Percentiles rank a stretch among this genome's conserved stretches.
Evolutionary conservation across 2,329 filamentous ascomycete genomes (phyloP).

Genomic region (Alternaria brassicae): DNA sequence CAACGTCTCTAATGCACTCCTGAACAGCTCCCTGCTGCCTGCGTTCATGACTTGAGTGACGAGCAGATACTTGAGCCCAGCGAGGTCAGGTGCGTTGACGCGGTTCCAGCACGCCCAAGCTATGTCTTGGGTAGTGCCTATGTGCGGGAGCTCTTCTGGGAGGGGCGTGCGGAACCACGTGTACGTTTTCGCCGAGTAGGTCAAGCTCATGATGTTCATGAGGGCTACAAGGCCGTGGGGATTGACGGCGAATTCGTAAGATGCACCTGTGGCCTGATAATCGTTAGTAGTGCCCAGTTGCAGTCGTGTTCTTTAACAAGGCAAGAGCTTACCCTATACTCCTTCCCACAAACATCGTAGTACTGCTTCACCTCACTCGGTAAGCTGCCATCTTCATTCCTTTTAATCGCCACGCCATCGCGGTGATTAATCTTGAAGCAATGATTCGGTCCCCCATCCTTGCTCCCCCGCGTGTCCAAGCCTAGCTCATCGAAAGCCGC

Average conservation of each 20-base stretch:
- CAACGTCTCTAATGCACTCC: slow-evolving; percentile 5
- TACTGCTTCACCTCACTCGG: slow-evolving; percentile 12
- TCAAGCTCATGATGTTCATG: slow-evolving; percentile 15
- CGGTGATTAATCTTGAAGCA: slow-evolving; percentile 18
- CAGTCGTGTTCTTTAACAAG: no score
- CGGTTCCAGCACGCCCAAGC: slow-evolving; percentile 24
- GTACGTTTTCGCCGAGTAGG: slow-evolving; percentile 8
- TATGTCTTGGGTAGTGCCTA: slow-evolving; percentile 14
- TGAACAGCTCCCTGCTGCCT: slow-evolving; percentile 3
- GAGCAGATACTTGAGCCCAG: slow-evolving; percentile 19
- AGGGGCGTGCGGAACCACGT: slow-evolving; percentile 13
- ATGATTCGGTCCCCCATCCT: slow-evolving; percentile 17
- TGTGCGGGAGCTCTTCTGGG: slow-evolving; percentile 9
- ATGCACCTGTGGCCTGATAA: slow-evolving; percentile 15
- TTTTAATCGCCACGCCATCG: slow-evolving; percentile 14
- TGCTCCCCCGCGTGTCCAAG: slow-evolving; percentile 10
- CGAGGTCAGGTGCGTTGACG: background rate
- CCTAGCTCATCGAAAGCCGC: slow-evolving; percentile 15
- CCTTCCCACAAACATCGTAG: slow-evolving; percentile 17
- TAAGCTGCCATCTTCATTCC: slow-evolving; percentile 12
- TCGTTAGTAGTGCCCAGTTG: no score
- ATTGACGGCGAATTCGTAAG: slow-evolving; percentile 16
- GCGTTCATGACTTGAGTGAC: slow-evolving; percentile 17
- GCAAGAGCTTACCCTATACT: slow-evolving; percentile 1
- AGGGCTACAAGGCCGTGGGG: slow-evolving; percentile 6